phyloP scores from a whole-genome alignment of 1,284 basidiomycete species.

The Phlebopus sp. region DNA sequence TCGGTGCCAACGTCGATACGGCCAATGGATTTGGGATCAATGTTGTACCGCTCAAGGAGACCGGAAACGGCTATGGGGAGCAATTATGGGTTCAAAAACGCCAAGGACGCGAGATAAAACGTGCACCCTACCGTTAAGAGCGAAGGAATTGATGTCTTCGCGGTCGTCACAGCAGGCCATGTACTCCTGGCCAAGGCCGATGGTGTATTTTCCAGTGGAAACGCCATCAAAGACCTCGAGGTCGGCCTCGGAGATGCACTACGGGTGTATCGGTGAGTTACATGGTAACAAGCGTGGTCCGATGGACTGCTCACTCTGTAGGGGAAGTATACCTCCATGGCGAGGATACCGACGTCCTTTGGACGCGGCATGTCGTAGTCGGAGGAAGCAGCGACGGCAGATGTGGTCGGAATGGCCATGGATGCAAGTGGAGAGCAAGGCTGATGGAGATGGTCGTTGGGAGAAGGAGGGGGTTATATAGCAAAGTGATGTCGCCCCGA shows the following conservation, averaged over 20 bases:
- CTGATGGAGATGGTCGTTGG: constrained; percentile 2
- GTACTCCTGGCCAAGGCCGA: constrained; percentile 96
- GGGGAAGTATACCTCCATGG: constrained; percentile 92
- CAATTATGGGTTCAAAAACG: constrained; percentile 5
- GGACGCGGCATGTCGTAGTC: constrained; percentile 52
- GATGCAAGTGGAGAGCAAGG: constrained; percentile 5
- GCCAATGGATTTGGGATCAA: constrained; percentile 95
- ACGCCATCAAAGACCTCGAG: constrained; percentile 97
- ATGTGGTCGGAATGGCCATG: constrained; percentile 22
- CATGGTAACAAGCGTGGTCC: constrained; percentile 21
- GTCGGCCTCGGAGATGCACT: constrained; percentile 95
- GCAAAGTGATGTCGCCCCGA: constrained; percentile 1
- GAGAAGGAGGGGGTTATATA: constrained; percentile 23
- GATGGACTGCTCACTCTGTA: constrained; percentile 61
- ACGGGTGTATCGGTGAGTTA: constrained; percentile 15
- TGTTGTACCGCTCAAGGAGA: constrained; percentile 91
- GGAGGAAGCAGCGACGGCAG: constrained; percentile 10
- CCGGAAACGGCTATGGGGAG: constrained; percentile 67
- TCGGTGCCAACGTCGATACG: constrained; percentile 98
- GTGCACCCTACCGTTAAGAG: constrained; percentile 78
- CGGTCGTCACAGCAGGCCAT: constrained; percentile 98
- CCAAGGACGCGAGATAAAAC: constrained; percentile 6
- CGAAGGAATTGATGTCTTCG: constrained; percentile 99
- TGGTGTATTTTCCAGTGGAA: constrained; percentile 97
- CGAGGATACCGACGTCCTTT: constrained; percentile 90